phyloP scores from a whole-genome alignment of 1,284 basidiomycete genomes.

The Ustilago shanxiensis region DNA sequence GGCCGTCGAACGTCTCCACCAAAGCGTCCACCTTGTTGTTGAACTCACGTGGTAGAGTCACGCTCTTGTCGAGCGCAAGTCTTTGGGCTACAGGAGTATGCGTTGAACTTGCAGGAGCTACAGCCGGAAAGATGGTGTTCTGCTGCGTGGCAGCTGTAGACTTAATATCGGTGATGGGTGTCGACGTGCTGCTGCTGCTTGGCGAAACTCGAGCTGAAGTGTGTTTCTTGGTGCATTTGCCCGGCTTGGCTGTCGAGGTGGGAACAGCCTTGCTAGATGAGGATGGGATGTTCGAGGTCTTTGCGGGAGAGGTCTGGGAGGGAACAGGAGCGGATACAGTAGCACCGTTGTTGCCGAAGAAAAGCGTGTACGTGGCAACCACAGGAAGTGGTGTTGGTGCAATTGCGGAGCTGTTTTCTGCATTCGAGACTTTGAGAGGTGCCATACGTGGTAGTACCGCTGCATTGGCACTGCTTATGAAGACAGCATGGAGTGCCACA shows the following conservation, averaged over 20 bases:
- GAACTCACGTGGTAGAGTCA: constrained; percentile 23
- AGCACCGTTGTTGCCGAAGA: constrained; percentile 23
- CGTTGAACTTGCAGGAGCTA: constrained; percentile 6
- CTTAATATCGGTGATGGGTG: constrained; percentile 9
- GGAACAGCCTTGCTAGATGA: neutral
- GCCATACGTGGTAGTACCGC: constrained; percentile 24
- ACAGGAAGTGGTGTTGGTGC: constrained; percentile 20
- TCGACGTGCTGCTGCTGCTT: constrained; percentile 15
- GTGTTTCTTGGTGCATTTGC: constrained; percentile 21
- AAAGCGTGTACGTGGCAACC: constrained; percentile 32
- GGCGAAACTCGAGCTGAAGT: constrained; percentile 14
- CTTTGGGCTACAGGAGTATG: neutral
- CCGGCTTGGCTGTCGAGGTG: constrained; percentile 7
- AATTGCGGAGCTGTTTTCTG: neutral
- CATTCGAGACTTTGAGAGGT: constrained; percentile 3
- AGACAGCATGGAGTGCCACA: neutral
- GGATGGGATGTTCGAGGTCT: neutral
- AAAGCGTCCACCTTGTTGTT: constrained; percentile 29
- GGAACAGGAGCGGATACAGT: constrained; percentile 8
- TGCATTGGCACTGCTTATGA: neutral
- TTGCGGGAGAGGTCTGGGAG: neutral
- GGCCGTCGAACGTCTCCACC: constrained; percentile 27
- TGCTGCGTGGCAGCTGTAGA: constrained; percentile 15
- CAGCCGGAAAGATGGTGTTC: constrained; percentile 20
- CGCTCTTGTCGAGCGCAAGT: neutral